Evolutionary conservation across 148 eudicot species (phyloP).

Genomic region (Cornus kousa): DNA sequence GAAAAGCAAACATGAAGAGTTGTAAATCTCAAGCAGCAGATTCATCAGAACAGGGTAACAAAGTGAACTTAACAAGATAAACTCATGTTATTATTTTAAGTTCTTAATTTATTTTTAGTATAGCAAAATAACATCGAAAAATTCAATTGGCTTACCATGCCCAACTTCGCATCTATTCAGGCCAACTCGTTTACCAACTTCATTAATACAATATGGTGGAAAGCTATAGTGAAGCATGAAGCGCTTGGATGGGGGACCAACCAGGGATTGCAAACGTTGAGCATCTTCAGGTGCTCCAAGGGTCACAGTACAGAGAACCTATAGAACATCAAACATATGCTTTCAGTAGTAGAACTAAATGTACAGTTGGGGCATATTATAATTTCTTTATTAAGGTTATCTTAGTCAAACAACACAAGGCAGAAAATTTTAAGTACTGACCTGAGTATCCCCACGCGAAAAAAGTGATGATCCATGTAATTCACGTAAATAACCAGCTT

Average conservation of each 20-base stretch:
- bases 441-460: constrained; percentile 97
- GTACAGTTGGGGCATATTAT: not conserved
- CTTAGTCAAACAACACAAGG: not conserved
- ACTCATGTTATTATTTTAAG: not conserved
- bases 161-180: constrained; percentile 97
- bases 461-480: constrained; percentile 92
- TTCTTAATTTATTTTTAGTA: not conserved
- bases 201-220: constrained; percentile 93
- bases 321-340: constrained; percentile 12
- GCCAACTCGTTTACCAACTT: constrained; percentile 88
- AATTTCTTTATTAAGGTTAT: not conserved
- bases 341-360: not conserved
- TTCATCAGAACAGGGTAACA: not conserved
- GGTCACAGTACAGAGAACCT: constrained; percentile 95
- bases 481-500: constrained; percentile 76
- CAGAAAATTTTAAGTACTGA: constrained; percentile 14
- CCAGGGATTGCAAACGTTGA: constrained; percentile 73
- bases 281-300: constrained; percentile 97
- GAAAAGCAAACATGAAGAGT: not conserved
- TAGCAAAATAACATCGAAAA: not conserved
- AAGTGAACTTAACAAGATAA: not conserved
- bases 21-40: not conserved
- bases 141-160: constrained; percentile 62
- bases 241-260: constrained; percentile 82
- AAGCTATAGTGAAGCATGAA: constrained; percentile 99